Base-by-base conservation (phyloP, 352 stramenopile species). In the Phytophthora foliorum region DNA sequence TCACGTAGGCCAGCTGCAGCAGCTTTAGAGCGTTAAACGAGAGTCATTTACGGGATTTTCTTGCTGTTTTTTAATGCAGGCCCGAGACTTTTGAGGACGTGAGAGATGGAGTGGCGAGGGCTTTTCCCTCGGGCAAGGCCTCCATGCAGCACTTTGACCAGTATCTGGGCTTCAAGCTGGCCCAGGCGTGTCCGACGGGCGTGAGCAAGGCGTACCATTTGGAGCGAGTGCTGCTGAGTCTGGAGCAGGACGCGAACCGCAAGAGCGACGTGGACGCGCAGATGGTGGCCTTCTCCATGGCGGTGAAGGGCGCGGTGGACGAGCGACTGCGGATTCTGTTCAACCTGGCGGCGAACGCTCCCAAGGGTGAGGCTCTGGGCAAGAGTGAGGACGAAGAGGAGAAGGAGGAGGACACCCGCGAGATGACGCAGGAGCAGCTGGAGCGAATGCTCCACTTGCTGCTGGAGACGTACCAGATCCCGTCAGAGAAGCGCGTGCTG, bases 401-500 rank as follows among this genome's bases (percentile, higher is more conserved):
- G 14, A 56, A 70, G 24, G 57, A 74, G 27, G 55, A 63, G 11
- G 72, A 80, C 7, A 75, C 81, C 29, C 75, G 80, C 16, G 80
- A 82, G 67, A 90, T 93, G 39, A 72, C 78, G 13, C 74, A 85
- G 48, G 71, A 75, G 19, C 74, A 93, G 64, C 52, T 93, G 8
- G 80, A 93, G 66, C 78, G 83, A 6, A 52, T 92, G 29, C 36
- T 93, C 44, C 82, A 89, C 24, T 48, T 93, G 52, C 63, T 95
- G 42, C 64, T 94, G 22, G 60, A 86, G 63, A 95, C 88, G 59
- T 93, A 91, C 60, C 88, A 95, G 69, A 81, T 95, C 50, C 88
- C 88, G 52, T 93, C 88, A 2, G 88, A 95, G 67, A 95, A 95
- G 66, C 88, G 88, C 36, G 86, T 95, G 54, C 59, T 94, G 16